Evolutionary conservation across 495 filamentous ascomycete species (phyloP), one percentile per base, ranked within the genome.

Genomic region (Lasiosphaeria miniovina): DNA sequence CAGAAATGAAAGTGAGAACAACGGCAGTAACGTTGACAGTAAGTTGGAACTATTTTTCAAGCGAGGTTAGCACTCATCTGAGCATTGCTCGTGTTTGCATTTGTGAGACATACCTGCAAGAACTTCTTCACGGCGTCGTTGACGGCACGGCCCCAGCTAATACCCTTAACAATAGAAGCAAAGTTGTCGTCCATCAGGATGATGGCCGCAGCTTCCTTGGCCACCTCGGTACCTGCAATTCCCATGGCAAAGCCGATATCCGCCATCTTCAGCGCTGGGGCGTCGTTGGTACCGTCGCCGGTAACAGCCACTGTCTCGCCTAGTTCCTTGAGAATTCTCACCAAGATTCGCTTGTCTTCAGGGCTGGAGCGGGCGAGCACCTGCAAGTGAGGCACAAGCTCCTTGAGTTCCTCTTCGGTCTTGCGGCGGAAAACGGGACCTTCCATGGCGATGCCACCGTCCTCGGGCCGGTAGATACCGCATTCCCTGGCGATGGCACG

Each of bases 171-270:
- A 63, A 94, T 96, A 4, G 89, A 93, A 54, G 73, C 69, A 75
- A 96, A 96, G 72, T 95, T 95, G 65, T 96, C 91, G 65, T 96
- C 90, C 79, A 96, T 87, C 2, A 95, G 80, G 65, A 96, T 93
- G 60, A 96, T 96, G 1, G 88, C 88, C 55, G 90, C 93, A 9
- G 91, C 91, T 71, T 96, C 91, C 76, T 96, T 96, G 32, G 91
- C 91, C 6, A 96, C 91, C 67, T 94, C 91, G 1, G 91, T 96
- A 45, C 91, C 91, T 24, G 90, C 84, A 67, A 94, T 92, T 41
- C 91, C 91, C 91, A 96, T 96, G 57, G 91, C 91, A 72, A 96
- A 96, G n/a, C 91, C 91, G 36, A 96, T 89, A 74, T 96, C 91
- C 14, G 91, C 90, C 63, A 87, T 87, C 66, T 89, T 90, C 60